Evolutionary conservation across 2,329 filamentous ascomycete species (phyloP), one percentile per base, ranked within the genome.

Genomic region (Blastomyces percursus): DNA sequence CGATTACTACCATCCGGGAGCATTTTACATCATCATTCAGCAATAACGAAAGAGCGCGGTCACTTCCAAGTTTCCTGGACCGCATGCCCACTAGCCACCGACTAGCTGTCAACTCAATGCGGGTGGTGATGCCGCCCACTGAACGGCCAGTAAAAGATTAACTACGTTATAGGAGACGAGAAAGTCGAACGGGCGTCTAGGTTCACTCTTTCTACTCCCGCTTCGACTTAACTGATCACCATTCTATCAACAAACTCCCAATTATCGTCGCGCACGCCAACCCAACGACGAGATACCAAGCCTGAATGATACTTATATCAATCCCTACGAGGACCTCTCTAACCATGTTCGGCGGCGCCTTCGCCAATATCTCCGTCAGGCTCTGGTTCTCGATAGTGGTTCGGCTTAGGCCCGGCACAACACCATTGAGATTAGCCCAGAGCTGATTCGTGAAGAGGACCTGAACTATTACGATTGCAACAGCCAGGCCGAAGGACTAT

Each of bases 401-500:
- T 48, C n/a, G 44, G 8, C 19, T 48, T n/a, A 48, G 44, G 44
- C 44, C 44, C 7, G 44, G 44, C n/a, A 48, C n/a, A 21, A 48
- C n/a, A 24, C 44, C n/a, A 24, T 24, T n/a, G n/a, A 48, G 44
- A 24, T 48, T 48, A 9, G 44, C 2, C 44, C 44, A 48, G 44
- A 85, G 75, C 9, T 73, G 70, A 66, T 81, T 82, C 55, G 75
- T 77, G 64, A 84, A 82, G 30, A 83, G 74, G 59, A 77, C 79
- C 66, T 84, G 79, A 1, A 75, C 81, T 59, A 82, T 78, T 1
- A 78, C 77, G 56, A 84, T 76, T 64, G 83, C 83, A 0, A 84
- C 67, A 0, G 75, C 74, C 2, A 73, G 74, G 0, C 75, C 76
- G 59, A 77, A 71, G 27, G 69, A 73, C 63, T 77, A 73, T 51